Evolutionary conservation across 768 basidiomycete species (phyloP).

Genomic region (Suillus clintonianus): DNA sequence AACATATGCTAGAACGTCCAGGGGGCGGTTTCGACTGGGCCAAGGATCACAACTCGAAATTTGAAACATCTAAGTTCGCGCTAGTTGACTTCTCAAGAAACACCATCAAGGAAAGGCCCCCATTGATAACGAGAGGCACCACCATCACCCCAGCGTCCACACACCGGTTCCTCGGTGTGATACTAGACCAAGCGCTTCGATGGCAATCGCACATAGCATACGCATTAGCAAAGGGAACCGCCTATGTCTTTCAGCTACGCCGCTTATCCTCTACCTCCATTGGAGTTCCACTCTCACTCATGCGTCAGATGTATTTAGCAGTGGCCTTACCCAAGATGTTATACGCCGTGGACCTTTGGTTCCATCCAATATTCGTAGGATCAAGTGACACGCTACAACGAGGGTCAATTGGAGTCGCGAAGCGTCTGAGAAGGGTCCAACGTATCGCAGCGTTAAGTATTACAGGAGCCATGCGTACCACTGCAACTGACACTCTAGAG

Average conservation of each 20-base stretch:
- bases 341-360: constrained; percentile 12
- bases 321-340: constrained; percentile 14
- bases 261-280: background rate
- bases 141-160: too few relatives aligned
- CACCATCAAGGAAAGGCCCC: too few relatives aligned
- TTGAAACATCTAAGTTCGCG: too few relatives aligned
- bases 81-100: too few relatives aligned
- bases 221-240: background rate
- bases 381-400: background rate
- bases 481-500: constrained; percentile 16
- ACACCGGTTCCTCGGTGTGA: too few relatives aligned
- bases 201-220: background rate
- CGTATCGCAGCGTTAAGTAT: constrained; percentile 7
- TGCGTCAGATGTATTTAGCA: background rate
- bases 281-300: background rate
- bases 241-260: background rate
- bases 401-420: background rate
- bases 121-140: too few relatives aligned
- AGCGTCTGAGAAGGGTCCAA: background rate
- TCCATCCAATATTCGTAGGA: background rate
- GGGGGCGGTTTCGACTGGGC: too few relatives aligned
- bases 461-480: constrained; percentile 13
- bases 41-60: too few relatives aligned
- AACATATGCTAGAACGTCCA: too few relatives aligned
- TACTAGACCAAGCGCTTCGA: too few relatives aligned